Percentiles rank a stretch among this genome's conserved stretches.
phyloP scores from a whole-genome alignment of 805 yeast species.

The Candida glaebosa region DNA sequence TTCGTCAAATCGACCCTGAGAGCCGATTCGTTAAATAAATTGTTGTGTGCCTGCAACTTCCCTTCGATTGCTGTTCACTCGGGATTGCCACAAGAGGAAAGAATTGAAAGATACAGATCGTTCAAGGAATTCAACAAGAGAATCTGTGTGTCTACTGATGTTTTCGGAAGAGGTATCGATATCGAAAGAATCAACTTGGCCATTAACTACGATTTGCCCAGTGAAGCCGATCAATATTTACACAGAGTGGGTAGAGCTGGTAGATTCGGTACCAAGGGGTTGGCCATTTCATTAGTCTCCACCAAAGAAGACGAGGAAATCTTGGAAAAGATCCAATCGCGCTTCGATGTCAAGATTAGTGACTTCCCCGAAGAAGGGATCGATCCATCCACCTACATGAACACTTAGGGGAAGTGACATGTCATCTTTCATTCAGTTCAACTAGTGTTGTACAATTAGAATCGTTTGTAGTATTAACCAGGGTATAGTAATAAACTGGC shows the following conservation, averaged over 20 bases:
- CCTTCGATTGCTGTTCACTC: conserved; percentile 97
- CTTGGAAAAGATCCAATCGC: conserved; percentile 87
- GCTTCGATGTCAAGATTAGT: conserved; percentile 93
- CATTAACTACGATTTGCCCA: conserved; percentile 94
- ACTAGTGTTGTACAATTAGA: conserved; percentile 3
- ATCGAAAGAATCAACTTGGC: conserved; percentile 98
- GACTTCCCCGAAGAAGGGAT: conserved; percentile 98
- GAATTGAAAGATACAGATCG: conserved; percentile 93
- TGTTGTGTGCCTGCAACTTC: conserved; percentile 88
- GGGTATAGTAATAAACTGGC: neutral
- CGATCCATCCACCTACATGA: conserved; percentile 97
- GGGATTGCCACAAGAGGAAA: conserved; percentile 94
- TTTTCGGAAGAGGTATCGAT: conserved; percentile 99
- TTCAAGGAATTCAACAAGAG: conserved; percentile 98
- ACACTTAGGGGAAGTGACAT: conserved; percentile 51
- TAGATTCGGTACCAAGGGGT: conserved; percentile 99
- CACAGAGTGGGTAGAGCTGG: conserved; percentile 99
- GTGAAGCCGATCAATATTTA: conserved; percentile 95
- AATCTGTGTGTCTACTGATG: conserved; percentile 97
- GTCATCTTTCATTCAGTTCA: neutral
- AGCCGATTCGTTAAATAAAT: conserved; percentile 86
- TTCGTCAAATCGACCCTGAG: conserved; percentile 89
- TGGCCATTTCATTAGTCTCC: conserved; percentile 87
- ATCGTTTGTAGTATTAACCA: neutral
- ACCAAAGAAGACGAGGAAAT: conserved; percentile 86